Percentiles rank a stretch among this genome's conserved stretches.
Conservation (phyloP, 2,329 filamentous ascomycete species). For the Microascus cirrosus region DNA sequence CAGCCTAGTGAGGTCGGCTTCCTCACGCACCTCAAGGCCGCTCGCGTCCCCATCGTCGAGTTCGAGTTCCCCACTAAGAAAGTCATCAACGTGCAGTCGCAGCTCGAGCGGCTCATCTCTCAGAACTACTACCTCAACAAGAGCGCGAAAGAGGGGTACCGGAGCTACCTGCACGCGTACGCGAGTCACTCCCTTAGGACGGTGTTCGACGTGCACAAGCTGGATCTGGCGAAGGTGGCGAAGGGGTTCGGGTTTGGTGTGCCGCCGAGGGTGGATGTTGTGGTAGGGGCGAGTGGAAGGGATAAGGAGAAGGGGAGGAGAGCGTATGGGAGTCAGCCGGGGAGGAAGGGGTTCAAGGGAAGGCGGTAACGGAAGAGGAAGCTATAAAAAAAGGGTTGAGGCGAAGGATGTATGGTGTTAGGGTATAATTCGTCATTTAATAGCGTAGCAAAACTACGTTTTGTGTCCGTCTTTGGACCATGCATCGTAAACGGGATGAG, state of each 20-base stretch:
- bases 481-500: too few species aligned
- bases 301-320: constrained; percentile 56
- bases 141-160: constrained; percentile 65
- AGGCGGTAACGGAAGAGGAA: background rate
- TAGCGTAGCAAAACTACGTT: too few species aligned
- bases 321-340: constrained; percentile 69
- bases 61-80: constrained; percentile 92
- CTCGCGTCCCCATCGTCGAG: constrained; percentile 85
- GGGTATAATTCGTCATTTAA: too few species aligned
- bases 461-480: too few species aligned
- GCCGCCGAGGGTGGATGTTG: constrained; percentile 73
- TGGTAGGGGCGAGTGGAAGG: constrained; percentile 69
- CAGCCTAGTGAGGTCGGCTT: constrained; percentile 90
- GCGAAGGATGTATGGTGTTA: background rate
- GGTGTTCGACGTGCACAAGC: constrained; percentile 69
- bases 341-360: constrained; percentile 28
- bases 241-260: constrained; percentile 73
- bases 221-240: constrained; percentile 73
- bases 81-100: constrained; percentile 80
- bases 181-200: constrained; percentile 54
- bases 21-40: constrained; percentile 80
- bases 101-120: constrained; percentile 86
- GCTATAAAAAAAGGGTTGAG: background rate
- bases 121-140: constrained; percentile 98
- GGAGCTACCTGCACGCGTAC: constrained; percentile 90